phyloP scores from a whole-genome alignment of 805 yeast genomes.

The Nakazawaea anatomiae region DNA sequence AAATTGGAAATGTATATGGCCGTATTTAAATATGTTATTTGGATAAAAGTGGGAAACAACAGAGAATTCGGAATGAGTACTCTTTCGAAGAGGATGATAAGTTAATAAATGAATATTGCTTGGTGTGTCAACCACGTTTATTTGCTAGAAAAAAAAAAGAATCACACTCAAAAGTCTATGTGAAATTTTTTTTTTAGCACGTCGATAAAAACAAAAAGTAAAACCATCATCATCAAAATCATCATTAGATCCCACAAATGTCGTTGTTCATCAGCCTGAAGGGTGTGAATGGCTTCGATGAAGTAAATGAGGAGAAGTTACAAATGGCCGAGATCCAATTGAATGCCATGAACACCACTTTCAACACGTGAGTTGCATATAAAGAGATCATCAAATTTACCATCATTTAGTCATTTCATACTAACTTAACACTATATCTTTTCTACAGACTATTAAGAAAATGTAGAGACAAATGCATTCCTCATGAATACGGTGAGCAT shows the following conservation, averaged over 20 bases:
- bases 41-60: too few species aligned
- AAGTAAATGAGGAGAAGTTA: slow-evolving; percentile 54
- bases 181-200: not conserved
- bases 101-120: too few species aligned
- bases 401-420: too few species aligned
- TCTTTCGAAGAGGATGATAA: too few species aligned
- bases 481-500: slow-evolving; percentile 78
- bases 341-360: slow-evolving; percentile 54
- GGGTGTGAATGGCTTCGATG: slow-evolving; percentile 36
- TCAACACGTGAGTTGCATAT: slow-evolving; percentile 29
- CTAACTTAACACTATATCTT: not conserved
- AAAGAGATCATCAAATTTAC: too few species aligned
- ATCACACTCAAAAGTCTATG: too few species aligned
- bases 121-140: too few species aligned
- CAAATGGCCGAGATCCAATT: slow-evolving; percentile 63
- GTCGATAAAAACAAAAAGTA: not conserved
- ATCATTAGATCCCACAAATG: slow-evolving; percentile 31
- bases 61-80: too few species aligned
- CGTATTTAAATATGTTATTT: too few species aligned
- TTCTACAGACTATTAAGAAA: slow-evolving; percentile 42
- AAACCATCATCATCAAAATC: too few species aligned
- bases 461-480: slow-evolving; percentile 75
- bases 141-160: too few species aligned
- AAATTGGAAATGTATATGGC: too few species aligned
- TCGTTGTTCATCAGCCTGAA: slow-evolving; percentile 52